Conservation (phyloP, 257 asterid species). For the Solanum clarkiae region DNA sequence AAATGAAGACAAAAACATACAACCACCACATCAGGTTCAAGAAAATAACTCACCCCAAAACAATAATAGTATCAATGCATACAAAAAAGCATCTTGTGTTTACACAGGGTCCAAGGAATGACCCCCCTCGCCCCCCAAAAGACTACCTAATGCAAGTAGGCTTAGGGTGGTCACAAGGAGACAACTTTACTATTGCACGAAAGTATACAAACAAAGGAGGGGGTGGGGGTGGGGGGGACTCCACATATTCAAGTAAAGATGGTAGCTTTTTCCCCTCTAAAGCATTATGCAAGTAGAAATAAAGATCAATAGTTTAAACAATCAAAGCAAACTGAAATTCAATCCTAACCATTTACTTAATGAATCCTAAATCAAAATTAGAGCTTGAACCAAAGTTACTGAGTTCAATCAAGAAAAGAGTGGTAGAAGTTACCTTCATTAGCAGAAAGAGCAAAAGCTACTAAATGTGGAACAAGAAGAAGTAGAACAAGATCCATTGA, state of each 20-base stretch:
- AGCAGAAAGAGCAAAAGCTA: background rate
- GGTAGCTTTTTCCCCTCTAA: background rate
- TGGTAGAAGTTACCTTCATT: background rate
- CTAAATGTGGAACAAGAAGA: background rate
- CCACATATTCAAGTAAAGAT: background rate
- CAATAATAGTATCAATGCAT: no score
- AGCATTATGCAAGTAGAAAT: background rate
- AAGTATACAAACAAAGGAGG: background rate
- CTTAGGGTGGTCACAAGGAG: no score
- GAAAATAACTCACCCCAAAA: no score
- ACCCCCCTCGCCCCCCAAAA: no score
- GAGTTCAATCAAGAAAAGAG: background rate
- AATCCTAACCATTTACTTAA: no score
- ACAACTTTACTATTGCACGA: no score
- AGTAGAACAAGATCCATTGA: background rate
- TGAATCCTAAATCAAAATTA: no score
- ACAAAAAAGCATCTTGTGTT: no score
- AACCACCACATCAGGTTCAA: no score
- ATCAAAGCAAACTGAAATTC: background rate
- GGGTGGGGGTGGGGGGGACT: background rate
- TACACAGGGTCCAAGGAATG: no score
- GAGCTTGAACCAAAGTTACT: background rate
- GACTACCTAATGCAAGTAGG: no score
- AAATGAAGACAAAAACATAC: no score
- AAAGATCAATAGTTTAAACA: background rate